Base-by-base conservation (phyloP, 768 basidiomycete species). In the Neoboletus subvelutipes region DNA sequence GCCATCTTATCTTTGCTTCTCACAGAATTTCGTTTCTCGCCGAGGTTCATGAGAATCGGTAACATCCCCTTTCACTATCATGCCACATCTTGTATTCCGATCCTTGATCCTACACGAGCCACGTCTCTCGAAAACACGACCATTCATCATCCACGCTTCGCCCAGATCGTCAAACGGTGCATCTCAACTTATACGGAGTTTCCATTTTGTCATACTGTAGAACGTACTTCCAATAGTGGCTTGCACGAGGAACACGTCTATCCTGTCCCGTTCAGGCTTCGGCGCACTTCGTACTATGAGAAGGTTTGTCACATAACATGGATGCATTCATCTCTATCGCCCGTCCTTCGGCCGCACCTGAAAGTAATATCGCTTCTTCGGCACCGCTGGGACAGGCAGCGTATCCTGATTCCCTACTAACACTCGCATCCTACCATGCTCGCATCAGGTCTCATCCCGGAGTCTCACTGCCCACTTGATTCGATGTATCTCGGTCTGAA, bases 11-110 rank as follows among this genome's bases (percentile, higher is more conserved):
- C 22, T 15, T 28, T 28, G 8, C 7, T 34, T n/a, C 28, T 43
- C n/a, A 34, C 34, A 71, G 69, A 70, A 61, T 39, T 71, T 71
- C n/a, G 64, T 71, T 47, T 63, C 69, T 52, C 68, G 70, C 15
- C 51, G 70, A 52, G 69, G 69, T 28, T 54, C 56, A 45, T 70
- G 51, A 70, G 22, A 4, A 7, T 46, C 46, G 29, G 43, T 52
- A 58, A 46, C 28, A 47, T 43, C 20, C 24, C n/a, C 13, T 40
- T 24, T 48, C 10, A 43, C 29, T n/a, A 28, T 51, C 36, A 12
- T 20, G 22, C 45, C 42, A 45, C 18, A 9, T 50, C 40, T 34
- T 50, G 49, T 53, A 43, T 45, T 28, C 40, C 22, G 8, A n/a
- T 50, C 33, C 11, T 33, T 28, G 40, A 45, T 52, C 29, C 22